Base-by-base conservation (phyloP, 2,329 filamentous ascomycete species). In the Neofusicoccum ribis region DNA sequence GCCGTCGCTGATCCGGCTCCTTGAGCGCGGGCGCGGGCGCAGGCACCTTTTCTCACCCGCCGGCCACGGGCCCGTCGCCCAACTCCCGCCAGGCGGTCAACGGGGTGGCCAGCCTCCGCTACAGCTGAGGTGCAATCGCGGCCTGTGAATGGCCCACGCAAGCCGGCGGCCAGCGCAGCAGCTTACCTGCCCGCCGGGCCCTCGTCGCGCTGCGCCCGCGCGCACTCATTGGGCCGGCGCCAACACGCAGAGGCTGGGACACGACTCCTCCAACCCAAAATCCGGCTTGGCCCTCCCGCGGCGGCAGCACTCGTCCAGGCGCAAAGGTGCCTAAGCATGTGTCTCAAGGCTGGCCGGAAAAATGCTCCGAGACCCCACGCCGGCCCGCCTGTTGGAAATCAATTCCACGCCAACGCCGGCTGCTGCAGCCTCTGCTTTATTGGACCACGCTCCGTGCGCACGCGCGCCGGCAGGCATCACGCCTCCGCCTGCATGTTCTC, bases 11-110 rank as follows among this genome's bases (percentile, higher is more conserved):
- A 44, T 59, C 56, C 41, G 31, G 54, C 43, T 56, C 20, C 54
- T 58, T 39, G 54, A 17, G 51, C 37, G 51, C 36, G 17, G 17
- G n/a, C 34, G n/a, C 17, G 37, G 14, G 50, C 20, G n/a, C 56
- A 37, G 31, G 41, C 17, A 23, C 56, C 43, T 8, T 23, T 37
- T 36, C 43, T 17, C 46, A 27, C 47, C 12, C 47, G 47, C 47
- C 27, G 23, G 14, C 23, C 31, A 39, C 37, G 37, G 37, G 31
- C 50, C 50, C 31, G 50, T 20, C 6, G 56, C 56, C 56, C 56
- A 60, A 60, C 41, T 41, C 37, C 37, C 54, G 41, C 54, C 50
- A 39, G 39, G 52, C 52, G 52, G 52, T 58, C 52, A 58, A 58
- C 52, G 52, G 52, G 23, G 39, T 20, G 20, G 39, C 39, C 54